These are phyloP conservation scores for Tricholoma sp. DNA, from an alignment of 768 basidiomycete species.

Conservation along the genomic window DNA sequence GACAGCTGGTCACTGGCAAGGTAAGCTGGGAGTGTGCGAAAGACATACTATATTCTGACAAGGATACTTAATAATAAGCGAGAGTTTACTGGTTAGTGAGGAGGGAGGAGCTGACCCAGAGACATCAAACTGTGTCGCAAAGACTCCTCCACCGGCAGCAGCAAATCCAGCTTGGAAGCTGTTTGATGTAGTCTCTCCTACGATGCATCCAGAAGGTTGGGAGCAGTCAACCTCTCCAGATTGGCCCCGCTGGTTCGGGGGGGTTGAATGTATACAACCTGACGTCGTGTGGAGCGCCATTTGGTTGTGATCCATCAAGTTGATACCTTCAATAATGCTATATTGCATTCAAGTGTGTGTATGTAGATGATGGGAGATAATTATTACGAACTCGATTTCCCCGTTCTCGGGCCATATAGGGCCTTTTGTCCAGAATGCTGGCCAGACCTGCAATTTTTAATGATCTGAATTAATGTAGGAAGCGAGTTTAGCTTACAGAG, in stretches of 20 bases:
- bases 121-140: slow-evolving; percentile 64
- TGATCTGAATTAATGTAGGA: not conserved
- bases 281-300: slow-evolving; percentile 70
- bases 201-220: slow-evolving; percentile 59
- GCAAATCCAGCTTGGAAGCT: slow-evolving; percentile 70
- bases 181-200: slow-evolving; percentile 49
- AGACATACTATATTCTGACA: slow-evolving; percentile 22
- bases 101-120: slow-evolving; percentile 21
- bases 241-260: slow-evolving; percentile 41
- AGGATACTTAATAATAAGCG: not conserved
- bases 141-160: slow-evolving; percentile 68
- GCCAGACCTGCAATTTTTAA: slow-evolving; percentile 34
- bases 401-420: slow-evolving; percentile 40
- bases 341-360: slow-evolving; percentile 21
- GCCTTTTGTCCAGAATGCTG: slow-evolving; percentile 44
- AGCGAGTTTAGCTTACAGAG: slow-evolving; percentile 31
- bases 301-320: slow-evolving; percentile 63
- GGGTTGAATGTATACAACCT: slow-evolving; percentile 34
- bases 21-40: not conserved
- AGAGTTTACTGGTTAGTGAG: not conserved
- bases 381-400: slow-evolving; percentile 38
- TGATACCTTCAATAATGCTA: slow-evolving; percentile 81
- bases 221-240: slow-evolving; percentile 54
- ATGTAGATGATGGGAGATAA: not conserved
- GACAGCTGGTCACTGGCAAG: not conserved